Evolutionary conservation across 2,329 filamentous ascomycete species (phyloP).

Genomic region (Tolypocladium ovalisporum): DNA sequence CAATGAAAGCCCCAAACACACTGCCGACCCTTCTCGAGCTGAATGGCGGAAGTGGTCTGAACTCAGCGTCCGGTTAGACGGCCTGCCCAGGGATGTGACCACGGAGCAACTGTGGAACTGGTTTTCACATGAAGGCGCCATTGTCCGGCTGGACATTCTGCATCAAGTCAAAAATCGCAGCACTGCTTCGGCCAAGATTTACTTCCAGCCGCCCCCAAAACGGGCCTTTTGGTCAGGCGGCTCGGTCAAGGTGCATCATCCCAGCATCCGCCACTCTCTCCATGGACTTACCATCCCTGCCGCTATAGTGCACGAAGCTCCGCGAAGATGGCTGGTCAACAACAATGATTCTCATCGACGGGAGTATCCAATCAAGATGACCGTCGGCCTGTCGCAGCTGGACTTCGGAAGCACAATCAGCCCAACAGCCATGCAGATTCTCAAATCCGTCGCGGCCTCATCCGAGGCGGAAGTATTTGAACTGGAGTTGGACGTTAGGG

Average conservation of each 20-base stretch:
- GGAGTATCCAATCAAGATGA: conserved; percentile 23
- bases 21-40: background rate
- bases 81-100: conserved; percentile 23
- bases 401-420: conserved; percentile 52
- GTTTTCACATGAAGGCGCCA: conserved; percentile 39
- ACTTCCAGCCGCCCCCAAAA: conserved; percentile 46
- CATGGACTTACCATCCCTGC: conserved; percentile 10
- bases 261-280: conserved; percentile 9
- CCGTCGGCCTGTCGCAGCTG: conserved; percentile 32
- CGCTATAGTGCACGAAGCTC: background rate
- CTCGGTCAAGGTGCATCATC: conserved; percentile 14
- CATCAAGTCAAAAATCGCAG: conserved; percentile 15
- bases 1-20: background rate
- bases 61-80: conserved; percentile 18
- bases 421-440: conserved; percentile 45
- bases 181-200: conserved; percentile 30
- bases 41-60: conserved; percentile 23
- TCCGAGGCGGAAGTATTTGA: conserved; percentile 7
- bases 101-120: conserved; percentile 36
- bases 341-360: conserved; percentile 10
- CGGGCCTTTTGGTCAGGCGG: conserved; percentile 37
- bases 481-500: conserved; percentile 19
- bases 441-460: conserved; percentile 28
- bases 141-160: conserved; percentile 46
- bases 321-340: conserved; percentile 7